phyloP scores from a whole-genome alignment of 495 filamentous ascomycete genomes.

The Neurospora terricola region DNA sequence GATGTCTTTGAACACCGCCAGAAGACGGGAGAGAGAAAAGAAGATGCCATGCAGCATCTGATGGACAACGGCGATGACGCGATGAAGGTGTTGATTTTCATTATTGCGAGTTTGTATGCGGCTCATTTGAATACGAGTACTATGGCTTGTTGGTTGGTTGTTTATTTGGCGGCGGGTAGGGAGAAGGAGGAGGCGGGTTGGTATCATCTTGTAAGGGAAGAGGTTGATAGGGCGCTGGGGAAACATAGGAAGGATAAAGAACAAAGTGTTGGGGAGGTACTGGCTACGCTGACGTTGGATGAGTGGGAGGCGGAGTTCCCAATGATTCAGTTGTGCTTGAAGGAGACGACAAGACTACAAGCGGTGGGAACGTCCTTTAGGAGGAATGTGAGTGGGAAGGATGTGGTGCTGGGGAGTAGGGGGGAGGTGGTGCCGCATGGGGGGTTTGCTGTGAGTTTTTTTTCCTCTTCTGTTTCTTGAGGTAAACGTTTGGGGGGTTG shows the following conservation, averaged over 20 bases:
- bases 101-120: constrained; percentile 6
- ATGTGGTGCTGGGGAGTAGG: constrained; percentile 22
- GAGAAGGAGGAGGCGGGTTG: constrained; percentile 16
- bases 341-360: constrained; percentile 34
- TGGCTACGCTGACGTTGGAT: constrained; percentile 32
- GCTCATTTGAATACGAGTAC: constrained; percentile 34
- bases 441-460: constrained; percentile 22
- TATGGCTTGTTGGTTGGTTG: constrained; percentile 31
- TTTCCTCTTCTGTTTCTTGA: background rate
- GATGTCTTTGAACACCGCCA: constrained; percentile 28
- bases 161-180: constrained; percentile 26
- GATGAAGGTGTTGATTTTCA: constrained; percentile 21
- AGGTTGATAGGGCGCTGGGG: constrained; percentile 24
- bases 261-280: constrained; percentile 23
- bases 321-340: constrained; percentile 27
- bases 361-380: constrained; percentile 21
- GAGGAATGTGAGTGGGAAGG: constrained; percentile 28
- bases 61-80: constrained; percentile 24
- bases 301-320: constrained; percentile 40
- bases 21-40: constrained; percentile 22
- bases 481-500: background rate
- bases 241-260: too few species aligned
- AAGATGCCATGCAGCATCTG: constrained; percentile 36
- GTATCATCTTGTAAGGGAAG: constrained; percentile 26
- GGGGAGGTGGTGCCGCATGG: constrained; percentile 34